Percentiles rank a stretch among this genome's conserved stretches.
Evolutionary conservation across 2,329 filamentous ascomycete species (phyloP).

Genomic region (Aspergillus tamarii): DNA sequence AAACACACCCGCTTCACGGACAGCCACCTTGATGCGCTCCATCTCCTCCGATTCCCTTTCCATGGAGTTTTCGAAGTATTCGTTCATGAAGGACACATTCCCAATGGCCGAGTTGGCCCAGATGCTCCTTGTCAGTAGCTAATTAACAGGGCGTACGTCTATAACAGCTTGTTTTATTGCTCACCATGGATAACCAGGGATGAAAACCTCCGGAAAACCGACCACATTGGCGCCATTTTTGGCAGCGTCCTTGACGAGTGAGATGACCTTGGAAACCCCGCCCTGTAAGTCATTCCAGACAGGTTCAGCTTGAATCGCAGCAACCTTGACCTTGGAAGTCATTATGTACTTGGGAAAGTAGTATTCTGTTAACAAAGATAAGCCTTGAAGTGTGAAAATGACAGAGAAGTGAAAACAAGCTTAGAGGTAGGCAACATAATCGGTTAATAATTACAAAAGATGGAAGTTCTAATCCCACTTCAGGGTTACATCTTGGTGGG

Average conservation of each 20-base stretch:
- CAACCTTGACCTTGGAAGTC: slow-evolving; percentile 3
- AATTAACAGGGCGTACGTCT: neutral
- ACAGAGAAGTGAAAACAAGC: neutral
- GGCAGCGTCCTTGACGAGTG: slow-evolving; percentile 58
- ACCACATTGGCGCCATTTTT: slow-evolving; percentile 56
- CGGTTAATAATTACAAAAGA: neutral
- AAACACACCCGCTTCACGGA: slow-evolving; percentile 39
- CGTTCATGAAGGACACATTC: neutral
- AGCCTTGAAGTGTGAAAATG: neutral
- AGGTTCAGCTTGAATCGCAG: slow-evolving; percentile 55
- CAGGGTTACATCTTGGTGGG: neutral
- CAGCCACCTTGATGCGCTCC: slow-evolving; percentile 37
- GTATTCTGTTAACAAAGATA: neutral
- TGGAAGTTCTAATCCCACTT: neutral
- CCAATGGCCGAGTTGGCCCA: neutral
- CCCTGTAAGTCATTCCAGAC: slow-evolving; percentile 42
- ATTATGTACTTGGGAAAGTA: neutral
- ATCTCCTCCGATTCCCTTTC: slow-evolving; percentile 34
- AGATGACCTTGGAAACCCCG: slow-evolving; percentile 56
- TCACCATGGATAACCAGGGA: slow-evolving; percentile 47
- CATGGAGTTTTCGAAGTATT: slow-evolving; percentile 10
- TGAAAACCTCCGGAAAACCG: slow-evolving; percentile 55
- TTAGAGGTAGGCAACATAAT: neutral
- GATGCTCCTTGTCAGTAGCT: slow-evolving; percentile 7
- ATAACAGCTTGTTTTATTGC: neutral